A percentile compares a stretch with the other conserved stretches of the same genome.
These are phyloP conservation scores for Plasmodium cynomolgi DNA, from an alignment of 169 alveolate genomes.

Conservation along the genomic window DNA sequence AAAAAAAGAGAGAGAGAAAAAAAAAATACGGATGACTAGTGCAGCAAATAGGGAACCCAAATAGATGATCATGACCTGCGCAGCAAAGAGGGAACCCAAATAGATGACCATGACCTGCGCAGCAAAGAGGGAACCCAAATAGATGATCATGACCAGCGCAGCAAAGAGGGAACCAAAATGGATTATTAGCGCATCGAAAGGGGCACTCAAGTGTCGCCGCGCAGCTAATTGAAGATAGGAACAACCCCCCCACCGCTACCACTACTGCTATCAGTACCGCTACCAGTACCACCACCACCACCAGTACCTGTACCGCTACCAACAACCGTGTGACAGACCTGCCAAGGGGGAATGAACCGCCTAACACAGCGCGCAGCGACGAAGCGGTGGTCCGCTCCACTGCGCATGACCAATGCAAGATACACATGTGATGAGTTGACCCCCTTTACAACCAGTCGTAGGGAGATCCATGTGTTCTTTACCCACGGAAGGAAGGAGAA, in stretches of 20 bases:
- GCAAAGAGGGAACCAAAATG: neutral
- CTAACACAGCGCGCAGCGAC: neutral
- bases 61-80: neutral
- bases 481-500: neutral
- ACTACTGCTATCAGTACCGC: too few species aligned
- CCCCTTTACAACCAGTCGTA: neutral
- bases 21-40: neutral
- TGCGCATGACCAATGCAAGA: neutral
- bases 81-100: neutral
- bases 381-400: neutral
- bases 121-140: neutral
- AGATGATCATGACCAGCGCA: neutral
- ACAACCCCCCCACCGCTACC: neutral
- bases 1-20: neutral
- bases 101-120: neutral
- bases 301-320: too few species aligned
- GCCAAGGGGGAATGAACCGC: neutral
- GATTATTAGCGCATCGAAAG: neutral
- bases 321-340: neutral
- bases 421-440: neutral
- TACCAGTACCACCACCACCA: too few species aligned
- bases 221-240: neutral
- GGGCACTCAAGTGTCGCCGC: neutral
- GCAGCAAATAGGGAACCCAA: neutral
- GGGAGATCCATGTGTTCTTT: constrained; percentile 1